Evolutionary conservation across 2,329 filamentous ascomycete species (phyloP), one percentile per base, ranked within the genome.

Genomic region (Spiromastix sp.): DNA sequence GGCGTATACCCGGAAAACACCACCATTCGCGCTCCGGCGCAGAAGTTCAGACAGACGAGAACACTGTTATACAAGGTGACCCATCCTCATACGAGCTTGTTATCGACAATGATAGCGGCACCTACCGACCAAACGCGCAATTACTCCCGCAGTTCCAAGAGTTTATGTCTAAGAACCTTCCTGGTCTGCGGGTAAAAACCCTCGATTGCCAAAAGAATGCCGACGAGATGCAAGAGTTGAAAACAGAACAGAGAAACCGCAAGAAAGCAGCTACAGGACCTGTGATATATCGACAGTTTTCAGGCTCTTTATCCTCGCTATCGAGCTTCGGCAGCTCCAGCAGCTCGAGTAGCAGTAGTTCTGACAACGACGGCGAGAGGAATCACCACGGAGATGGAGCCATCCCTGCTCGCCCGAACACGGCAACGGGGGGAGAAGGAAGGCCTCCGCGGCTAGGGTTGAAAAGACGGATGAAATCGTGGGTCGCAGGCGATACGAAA

Each of bases 41-140:
- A 67, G 1, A 42, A 55, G 11, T 50, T 54, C 44, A 49, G 10
- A 46, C 51, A n/a, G 46, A 57, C 19, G 48, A 51, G 8, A 48
- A 52, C 4, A 49, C 54, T 2, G 60, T 65, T 3, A 54, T 66
- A 2, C 68, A 68, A 3, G 67, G 55, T 4, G 70, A 78, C 35
- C 74, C 74, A 0, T 49, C 55, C 4, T 61, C 74, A 52, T 96
- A 94, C 56, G 81, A 93, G 54, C 72, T 96, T 6, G 68, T 91
- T 44, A 95, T 96, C 51, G 89, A 96, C 64, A 96, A 96, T 51
- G 89, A 94, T 59, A 85, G 79, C 36, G 89, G 89, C 8, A 96
- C 89, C 0, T 96, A 96, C 57, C 75, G 89, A 0, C 89, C 89
- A 0, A 85, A 93, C 51, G 81, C 81, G 37, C 70, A 77, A 8